Conservation (phyloP, 2,329 filamentous ascomycete genomes). For the Neonectria coccinea region DNA sequence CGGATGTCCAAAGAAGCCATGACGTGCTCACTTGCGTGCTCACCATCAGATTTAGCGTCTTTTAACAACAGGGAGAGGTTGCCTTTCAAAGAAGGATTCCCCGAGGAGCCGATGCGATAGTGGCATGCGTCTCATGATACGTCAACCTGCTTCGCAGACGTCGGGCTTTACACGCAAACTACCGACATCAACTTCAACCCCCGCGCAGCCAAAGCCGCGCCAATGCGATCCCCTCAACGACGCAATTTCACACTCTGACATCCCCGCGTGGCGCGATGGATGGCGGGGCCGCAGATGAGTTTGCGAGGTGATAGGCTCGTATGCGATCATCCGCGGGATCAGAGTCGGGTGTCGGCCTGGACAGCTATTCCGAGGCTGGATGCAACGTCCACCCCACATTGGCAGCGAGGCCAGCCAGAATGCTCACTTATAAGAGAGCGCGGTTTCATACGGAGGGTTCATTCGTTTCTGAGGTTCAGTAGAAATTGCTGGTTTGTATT, state of each 20-base stretch:
- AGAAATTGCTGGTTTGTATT: not conserved
- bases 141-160: not conserved
- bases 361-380: constrained; percentile 16
- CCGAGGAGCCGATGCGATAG: constrained; percentile 19
- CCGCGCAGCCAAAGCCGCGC: constrained; percentile 22
- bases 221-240: constrained; percentile 18
- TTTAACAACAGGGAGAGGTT: not conserved
- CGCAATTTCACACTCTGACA: not conserved
- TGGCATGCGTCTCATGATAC: not conserved
- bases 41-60: constrained; percentile 6
- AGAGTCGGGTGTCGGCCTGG: constrained; percentile 28
- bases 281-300: not conserved
- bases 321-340: not conserved
- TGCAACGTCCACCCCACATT: constrained; percentile 15
- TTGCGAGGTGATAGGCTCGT: constrained; percentile 21
- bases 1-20: not conserved
- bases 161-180: not conserved
- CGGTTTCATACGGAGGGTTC: not conserved
- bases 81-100: not conserved
- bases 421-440: constrained; percentile 18
- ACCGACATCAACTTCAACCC: not conserved
- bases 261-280: constrained; percentile 13
- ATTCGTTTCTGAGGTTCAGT: not conserved
- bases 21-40: constrained; percentile 23
- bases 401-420: not conserved